Percentiles rank a stretch among this genome's conserved stretches.
phyloP scores from a whole-genome alignment of 2,329 filamentous ascomycete species.

The Lasiodiplodia hormozganensis region DNA sequence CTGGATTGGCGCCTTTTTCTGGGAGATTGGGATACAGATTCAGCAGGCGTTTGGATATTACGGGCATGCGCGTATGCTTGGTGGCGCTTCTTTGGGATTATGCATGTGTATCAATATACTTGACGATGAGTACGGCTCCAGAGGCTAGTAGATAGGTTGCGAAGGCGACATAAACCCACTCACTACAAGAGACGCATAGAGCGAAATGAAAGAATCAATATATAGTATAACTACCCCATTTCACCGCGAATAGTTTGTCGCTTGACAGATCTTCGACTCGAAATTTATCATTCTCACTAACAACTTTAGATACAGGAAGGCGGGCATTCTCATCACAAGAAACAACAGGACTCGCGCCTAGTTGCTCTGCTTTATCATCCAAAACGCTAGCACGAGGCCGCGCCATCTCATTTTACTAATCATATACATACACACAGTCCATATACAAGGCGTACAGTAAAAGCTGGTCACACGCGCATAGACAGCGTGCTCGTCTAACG shows the following conservation, averaged over 20 bases:
- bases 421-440: not conserved
- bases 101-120: no score
- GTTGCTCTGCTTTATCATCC: not conserved
- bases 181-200: no score
- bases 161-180: no score
- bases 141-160: no score
- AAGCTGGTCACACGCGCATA: not conserved
- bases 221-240: no score
- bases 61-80: not conserved
- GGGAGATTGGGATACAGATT: not conserved
- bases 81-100: not conserved
- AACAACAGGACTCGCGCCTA: not conserved
- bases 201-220: no score
- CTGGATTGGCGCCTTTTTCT: not conserved
- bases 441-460: not conserved
- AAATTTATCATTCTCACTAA: no score
- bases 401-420: not conserved
- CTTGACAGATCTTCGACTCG: no score
- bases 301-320: no score
- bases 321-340: not conserved
- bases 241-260: no score
- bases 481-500: not conserved
- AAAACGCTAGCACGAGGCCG: no score
- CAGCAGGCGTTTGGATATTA: not conserved
- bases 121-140: no score